Evolutionary conservation across 139 green algal species (phyloP), one percentile per base, ranked within the genome.

Genomic region (Haematococcus sp.): DNA sequence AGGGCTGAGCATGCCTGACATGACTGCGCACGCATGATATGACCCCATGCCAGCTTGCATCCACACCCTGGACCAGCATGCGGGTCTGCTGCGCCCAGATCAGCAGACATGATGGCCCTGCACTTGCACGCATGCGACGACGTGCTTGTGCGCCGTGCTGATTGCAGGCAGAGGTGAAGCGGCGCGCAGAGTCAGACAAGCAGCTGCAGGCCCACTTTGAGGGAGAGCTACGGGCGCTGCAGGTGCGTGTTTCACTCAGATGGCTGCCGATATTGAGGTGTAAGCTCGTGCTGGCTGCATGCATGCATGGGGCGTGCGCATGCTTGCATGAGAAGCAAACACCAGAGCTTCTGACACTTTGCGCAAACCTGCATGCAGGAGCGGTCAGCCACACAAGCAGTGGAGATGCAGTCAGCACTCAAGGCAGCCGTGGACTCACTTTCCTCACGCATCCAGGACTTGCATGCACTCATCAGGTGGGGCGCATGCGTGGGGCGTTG

Each of bases 121-220:
- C 20, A 58, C 17, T 49, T 7, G 40, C 7, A 49, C 40, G 40
- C 40, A 49, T 49, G 40, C 40, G 7, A 49, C 7, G 7, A 11
- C 11, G 7, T 49, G 40, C 40, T 49, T 49, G 7, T 11, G 40
- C 11, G 40, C 40, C 40, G 11, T 17, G 46, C 7, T 28, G 44
- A 25, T 73, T 33, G 27, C 70, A 89, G 84, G 68, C 77, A 25
- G 85, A 92, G 71, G 66, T 89, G 2, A 88, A 88, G 82, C 79
- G 89, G 0, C 70, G 85, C 4, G 68, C 85, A 4, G 87, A 94
- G 73, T 73, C 80, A 16, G 85, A 91, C 77, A 85, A 86, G 40
- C 81, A 89, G 74, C 63, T 91, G 32, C 88, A 92, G 49, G 32
- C 56, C 0, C 78, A 88, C 78, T 87, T 94, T 70, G 87, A 90